These are phyloP conservation scores for Vitis rotundifolia DNA, from an alignment of 164 flowering plant species.

Conservation along the genomic window DNA sequence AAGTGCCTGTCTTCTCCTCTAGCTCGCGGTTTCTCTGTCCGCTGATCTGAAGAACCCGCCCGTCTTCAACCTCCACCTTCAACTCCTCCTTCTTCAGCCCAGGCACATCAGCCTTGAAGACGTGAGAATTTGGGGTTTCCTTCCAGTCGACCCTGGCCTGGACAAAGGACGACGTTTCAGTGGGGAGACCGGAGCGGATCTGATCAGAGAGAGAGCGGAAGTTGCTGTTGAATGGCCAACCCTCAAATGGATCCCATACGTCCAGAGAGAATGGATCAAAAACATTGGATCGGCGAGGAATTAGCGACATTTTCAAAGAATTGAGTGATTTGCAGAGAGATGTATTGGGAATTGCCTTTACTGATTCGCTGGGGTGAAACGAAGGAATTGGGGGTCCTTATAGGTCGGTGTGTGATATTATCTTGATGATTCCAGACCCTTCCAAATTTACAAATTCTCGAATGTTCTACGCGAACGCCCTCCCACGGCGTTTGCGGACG, in stretches of 20 bases:
- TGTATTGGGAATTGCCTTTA: no score
- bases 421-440: no score
- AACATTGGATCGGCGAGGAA: conserved; percentile 25
- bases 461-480: no score
- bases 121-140: conserved; percentile 39
- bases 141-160: conserved; percentile 36
- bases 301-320: conserved; percentile 14
- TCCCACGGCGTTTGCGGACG: no score
- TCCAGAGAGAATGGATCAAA: conserved; percentile 21
- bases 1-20: conserved; percentile 41
- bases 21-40: conserved; percentile 37
- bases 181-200: neutral
- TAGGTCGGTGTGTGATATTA: no score
- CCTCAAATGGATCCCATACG: conserved; percentile 28
- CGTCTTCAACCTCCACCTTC: conserved; percentile 46
- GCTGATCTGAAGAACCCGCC: conserved; percentile 30
- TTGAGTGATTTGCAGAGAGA: neutral
- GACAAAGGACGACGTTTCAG: conserved; percentile 21
- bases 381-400: neutral
- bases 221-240: conserved; percentile 15
- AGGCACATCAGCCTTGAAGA: conserved; percentile 40
- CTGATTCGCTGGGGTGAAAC: no score
- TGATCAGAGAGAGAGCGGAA: conserved; percentile 14
- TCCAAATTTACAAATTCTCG: no score
- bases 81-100: conserved; percentile 45